Base-by-base conservation (phyloP, 352 stramenopile genomes). In the Chrysophaeum taylorii region DNA sequence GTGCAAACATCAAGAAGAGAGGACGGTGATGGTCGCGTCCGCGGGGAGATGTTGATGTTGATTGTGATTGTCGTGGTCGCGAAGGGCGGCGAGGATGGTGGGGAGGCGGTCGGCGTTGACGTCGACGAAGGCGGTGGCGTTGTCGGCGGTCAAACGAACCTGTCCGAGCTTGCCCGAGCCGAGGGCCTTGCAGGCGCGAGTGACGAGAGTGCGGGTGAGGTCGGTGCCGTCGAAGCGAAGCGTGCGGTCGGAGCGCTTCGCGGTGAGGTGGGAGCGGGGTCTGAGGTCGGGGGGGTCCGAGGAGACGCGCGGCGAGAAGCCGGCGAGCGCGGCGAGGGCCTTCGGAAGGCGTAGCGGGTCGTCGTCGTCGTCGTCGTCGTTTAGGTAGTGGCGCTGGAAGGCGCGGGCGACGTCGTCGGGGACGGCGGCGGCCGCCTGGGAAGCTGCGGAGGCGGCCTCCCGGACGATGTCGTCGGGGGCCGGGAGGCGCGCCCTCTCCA, bases 141-240 rank as follows among this genome's bases (percentile, higher is more conserved):
- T 74, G 75, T 81, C 74, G 39, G 64, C 52, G 45, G 60, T 73
- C 31, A 79, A 73, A 35, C 57, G 68, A n/a, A 84, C 75, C 33
- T 73, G 68, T 33, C 76, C 78, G 27, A 84, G 62, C 61, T 84
- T 84, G 69, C 78, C 78, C 64, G 78, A 82, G 45, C 76, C 75
- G 37, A 79, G 43, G 41, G 33, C 31, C 67, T 84, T 84, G 16
- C 73, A 48, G 52, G 77, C 27, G 25, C 71, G 75, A 27, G 72
- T 81, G 2, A 83, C 78, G 70, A 79, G 62, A 0, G 74, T 64
- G 54, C 70, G 78, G 33, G 69, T 72, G 25, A 83, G 64, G 18
- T 12, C 45, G 45, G n/a, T 27, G 9, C 7, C 45, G 45, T 57
- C 45, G 45, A 57, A 12, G 45, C 45, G 45, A 5, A 57, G 31